A percentile compares a stretch with the other conserved stretches of the same genome.
Evolutionary conservation across 179 eudicot genomes (phyloP).

Genomic region (Beta corolliflora): DNA sequence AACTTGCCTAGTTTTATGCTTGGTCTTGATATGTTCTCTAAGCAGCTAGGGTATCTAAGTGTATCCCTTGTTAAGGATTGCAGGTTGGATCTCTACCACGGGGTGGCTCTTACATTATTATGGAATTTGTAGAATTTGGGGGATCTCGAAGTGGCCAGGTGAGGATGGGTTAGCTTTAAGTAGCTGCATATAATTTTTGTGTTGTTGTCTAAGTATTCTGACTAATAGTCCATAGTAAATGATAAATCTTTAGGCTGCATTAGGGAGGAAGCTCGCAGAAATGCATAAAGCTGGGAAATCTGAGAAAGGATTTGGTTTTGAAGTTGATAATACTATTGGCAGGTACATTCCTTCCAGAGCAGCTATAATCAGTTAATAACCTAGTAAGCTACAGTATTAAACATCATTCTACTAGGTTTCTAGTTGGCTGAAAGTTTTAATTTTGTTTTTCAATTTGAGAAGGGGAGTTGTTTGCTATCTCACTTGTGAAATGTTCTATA

Average conservation of each 20-base stretch:
- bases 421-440: background rate
- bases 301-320: constrained; percentile 82
- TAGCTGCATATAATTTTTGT: background rate
- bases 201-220: constrained; percentile 15
- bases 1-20: constrained; percentile 2
- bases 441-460: background rate
- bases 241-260: constrained; percentile 53
- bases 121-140: constrained; percentile 95
- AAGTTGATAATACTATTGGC: constrained; percentile 92
- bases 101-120: constrained; percentile 93
- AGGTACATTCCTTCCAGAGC: constrained; percentile 49
- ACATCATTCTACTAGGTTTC: background rate
- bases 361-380: background rate
- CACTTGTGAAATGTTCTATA: constrained; percentile 3
- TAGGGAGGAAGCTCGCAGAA: constrained; percentile 91
- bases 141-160: constrained; percentile 82
- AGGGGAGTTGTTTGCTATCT: background rate
- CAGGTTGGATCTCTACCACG: constrained; percentile 79
- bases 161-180: constrained; percentile 19
- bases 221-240: constrained; percentile 22
- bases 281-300: constrained; percentile 93
- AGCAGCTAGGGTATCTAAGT: constrained; percentile 24
- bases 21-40: constrained; percentile 9
- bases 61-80: constrained; percentile 29
- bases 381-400: background rate